Base-by-base conservation (phyloP, 2,329 filamentous ascomycete species). In the Curvularia verruculosa region DNA sequence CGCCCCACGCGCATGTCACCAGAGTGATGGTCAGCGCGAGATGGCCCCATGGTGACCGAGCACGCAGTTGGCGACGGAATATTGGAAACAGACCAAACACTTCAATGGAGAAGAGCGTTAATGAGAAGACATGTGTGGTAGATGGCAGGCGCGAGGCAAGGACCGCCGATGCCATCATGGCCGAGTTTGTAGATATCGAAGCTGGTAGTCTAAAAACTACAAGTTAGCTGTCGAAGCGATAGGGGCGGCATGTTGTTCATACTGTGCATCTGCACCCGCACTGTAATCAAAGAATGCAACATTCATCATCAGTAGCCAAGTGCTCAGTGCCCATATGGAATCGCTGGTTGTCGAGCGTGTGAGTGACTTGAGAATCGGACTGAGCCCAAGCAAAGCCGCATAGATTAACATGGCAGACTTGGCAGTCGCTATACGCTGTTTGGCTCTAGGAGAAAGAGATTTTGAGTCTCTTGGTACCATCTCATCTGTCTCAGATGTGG, bases 201-300 rank as follows among this genome's bases (percentile, higher is more conserved):
- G 88, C 88, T 0, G 88, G 88, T 65, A 91, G 89, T 66, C 87
- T 89, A 48, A 52, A 41, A 40, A 36, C 26, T 31, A 39, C 5
- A 41, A 65, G 56, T 56, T 53, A 54, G 31, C 49, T 34, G 54
- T 36, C 26, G 49, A 41, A 21, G 39, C 10, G n/a, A 36, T 19
- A 8, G n/a, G 15, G 34, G 15, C 23, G n/a, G 24, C 19, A 23
- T 40, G 24, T 36, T 15, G 13, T 23, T 31, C 45, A 50, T 72
- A 79, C 75, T 83, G 83, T 39, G 75, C 86, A 78, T 80, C 82
- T 39, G 82, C 78, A 31, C 85, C 84, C 39, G 90, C 89, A 10
- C 91, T 91, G 76, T 99, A 99, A 81, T 99, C 95, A 72, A 97
- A 98, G 75, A 96, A 97, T 78, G 96, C 96, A 60, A 98, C 92